These are phyloP conservation scores for Nepenthes gracilis DNA, from an alignment of 148 eudicot genomes.

Conservation along the genomic window DNA sequence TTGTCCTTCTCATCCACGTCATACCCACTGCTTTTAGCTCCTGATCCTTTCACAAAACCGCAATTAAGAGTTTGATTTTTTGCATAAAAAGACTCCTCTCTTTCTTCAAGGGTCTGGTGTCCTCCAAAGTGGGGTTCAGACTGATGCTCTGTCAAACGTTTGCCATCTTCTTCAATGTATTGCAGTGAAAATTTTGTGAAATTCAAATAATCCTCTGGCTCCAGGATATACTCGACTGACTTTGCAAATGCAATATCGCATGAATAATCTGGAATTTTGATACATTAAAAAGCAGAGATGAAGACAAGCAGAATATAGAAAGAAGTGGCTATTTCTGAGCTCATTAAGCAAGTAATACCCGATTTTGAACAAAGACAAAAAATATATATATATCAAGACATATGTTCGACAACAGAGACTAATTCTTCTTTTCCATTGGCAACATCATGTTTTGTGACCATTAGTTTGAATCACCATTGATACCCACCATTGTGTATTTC, in stretches of 20 bases:
- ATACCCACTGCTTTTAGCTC: conserved; percentile 68
- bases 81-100: conserved; percentile 64
- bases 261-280: conserved; percentile 49
- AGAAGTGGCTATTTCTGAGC: too few species aligned
- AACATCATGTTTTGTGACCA: too few species aligned
- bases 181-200: conserved; percentile 39
- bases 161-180: conserved; percentile 47
- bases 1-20: conserved; percentile 67
- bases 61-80: conserved; percentile 76
- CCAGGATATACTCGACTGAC: conserved; percentile 50
- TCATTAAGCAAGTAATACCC: too few species aligned
- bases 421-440: too few species aligned
- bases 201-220: conserved; percentile 54
- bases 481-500: too few species aligned
- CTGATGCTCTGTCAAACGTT: conserved; percentile 14
- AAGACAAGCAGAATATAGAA: not conserved
- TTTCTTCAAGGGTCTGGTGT: conserved; percentile 74
- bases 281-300: not conserved
- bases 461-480: too few species aligned
- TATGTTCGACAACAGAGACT: too few species aligned
- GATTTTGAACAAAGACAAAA: too few species aligned
- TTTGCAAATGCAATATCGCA: conserved; percentile 57
- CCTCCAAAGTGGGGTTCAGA: conserved; percentile 71
- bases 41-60: conserved; percentile 74
- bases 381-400: too few species aligned